phyloP scores from a whole-genome alignment of 192 early-diverging fungal genomes.

The Podila minutissima region DNA sequence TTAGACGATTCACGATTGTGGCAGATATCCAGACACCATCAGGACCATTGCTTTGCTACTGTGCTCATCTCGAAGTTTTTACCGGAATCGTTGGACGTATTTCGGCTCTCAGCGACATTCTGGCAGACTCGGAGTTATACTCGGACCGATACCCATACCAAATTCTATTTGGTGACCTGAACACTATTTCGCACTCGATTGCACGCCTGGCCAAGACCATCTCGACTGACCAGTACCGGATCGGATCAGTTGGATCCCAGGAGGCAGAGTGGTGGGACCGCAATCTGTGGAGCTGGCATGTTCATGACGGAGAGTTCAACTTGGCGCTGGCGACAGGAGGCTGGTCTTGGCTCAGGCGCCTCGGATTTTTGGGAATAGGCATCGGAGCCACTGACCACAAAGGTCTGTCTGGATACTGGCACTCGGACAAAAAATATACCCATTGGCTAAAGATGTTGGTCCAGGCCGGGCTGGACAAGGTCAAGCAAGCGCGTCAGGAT shows the following conservation, averaged over 20 bases:
- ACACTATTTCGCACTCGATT: constrained; percentile 82
- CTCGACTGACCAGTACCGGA: constrained; percentile 71
- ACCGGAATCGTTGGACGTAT: constrained; percentile 77
- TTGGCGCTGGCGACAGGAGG: constrained; percentile 48
- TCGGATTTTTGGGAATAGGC: constrained; percentile 34
- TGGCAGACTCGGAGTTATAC: constrained; percentile 64
- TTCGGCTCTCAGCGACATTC: constrained; percentile 73
- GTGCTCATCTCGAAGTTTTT: constrained; percentile 82
- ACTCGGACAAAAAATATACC: constrained; percentile 28
- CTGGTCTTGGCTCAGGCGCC: constrained; percentile 18
- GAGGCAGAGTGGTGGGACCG: constrained; percentile 79
- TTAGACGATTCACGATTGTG: constrained; percentile 69
- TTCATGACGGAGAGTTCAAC: constrained; percentile 55
- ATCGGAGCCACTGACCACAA: neutral
- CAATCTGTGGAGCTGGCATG: constrained; percentile 65
- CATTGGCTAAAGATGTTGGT: constrained; percentile 29
- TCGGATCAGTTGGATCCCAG: constrained; percentile 66
- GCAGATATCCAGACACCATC: constrained; percentile 62
- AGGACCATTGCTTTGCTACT: constrained; percentile 72
- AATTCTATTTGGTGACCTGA: constrained; percentile 78
- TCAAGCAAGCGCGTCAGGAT: constrained; percentile 31
- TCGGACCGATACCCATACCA: constrained; percentile 66
- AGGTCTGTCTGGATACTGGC: constrained; percentile 1
- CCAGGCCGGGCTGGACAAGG: constrained; percentile 20
- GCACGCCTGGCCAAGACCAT: constrained; percentile 73